Evolutionary conservation across 129 eudicot species (phyloP).

Genomic region (Pseudognaphalium luteoalbum): DNA sequence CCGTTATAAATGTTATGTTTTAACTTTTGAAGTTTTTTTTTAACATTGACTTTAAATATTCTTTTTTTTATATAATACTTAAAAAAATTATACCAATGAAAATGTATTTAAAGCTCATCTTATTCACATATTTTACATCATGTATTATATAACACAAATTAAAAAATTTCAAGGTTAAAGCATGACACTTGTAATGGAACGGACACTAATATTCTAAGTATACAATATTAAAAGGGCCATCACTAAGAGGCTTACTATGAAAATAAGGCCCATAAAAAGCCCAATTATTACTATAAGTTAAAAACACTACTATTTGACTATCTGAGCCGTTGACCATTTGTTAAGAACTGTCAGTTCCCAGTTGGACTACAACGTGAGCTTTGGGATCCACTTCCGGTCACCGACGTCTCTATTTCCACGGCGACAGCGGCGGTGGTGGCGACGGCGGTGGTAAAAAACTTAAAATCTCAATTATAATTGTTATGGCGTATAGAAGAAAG

Average conservation of each 20-base stretch:
- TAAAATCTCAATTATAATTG: not conserved
- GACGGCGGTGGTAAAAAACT: constrained; percentile 6
- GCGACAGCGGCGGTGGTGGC: constrained; percentile 10
- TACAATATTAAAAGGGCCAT: not conserved
- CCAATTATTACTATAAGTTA: not conserved
- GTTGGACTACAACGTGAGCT: not conserved
- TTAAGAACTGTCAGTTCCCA: not conserved
- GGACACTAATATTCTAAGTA: too few relatives aligned
- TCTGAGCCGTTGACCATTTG: not conserved
- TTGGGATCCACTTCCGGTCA: constrained; percentile 32
- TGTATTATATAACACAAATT: too few relatives aligned
- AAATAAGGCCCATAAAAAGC: constrained; percentile 3
- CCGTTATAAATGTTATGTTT: too few relatives aligned
- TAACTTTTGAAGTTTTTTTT: too few relatives aligned
- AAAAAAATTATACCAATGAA: too few relatives aligned
- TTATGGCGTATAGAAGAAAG: constrained; percentile 66
- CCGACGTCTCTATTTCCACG: constrained; percentile 22
- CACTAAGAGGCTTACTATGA: not conserved
- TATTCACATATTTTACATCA: too few relatives aligned
- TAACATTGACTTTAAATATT: too few relatives aligned
- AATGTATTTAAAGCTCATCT: too few relatives aligned
- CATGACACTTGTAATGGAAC: too few relatives aligned
- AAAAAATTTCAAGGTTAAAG: too few relatives aligned
- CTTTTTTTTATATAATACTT: too few relatives aligned
- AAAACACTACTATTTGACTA: not conserved